Evolutionary conservation across 2,329 filamentous ascomycete genomes (phyloP).

Genomic region (Aspergillus chevalieri): DNA sequence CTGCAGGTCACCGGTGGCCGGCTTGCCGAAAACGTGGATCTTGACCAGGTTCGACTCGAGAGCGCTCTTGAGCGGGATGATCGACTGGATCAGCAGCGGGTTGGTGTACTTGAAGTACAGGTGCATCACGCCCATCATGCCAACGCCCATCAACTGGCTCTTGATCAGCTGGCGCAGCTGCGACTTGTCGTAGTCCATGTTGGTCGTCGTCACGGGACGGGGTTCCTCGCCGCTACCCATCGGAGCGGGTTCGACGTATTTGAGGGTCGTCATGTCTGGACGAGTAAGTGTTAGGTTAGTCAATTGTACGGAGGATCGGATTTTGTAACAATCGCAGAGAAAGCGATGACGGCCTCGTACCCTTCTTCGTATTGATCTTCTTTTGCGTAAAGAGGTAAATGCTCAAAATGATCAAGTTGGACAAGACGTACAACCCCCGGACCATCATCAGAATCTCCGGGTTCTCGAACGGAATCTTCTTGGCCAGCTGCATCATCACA

Average conservation of each 20-base stretch:
- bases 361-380: conserved; percentile 94
- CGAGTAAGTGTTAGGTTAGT: neutral
- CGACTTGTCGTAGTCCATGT: conserved; percentile 86
- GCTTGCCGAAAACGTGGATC: conserved; percentile 83
- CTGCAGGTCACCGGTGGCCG: conserved; percentile 85
- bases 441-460: conserved; percentile 62
- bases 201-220: conserved; percentile 92
- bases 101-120: conserved; percentile 99
- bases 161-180: conserved; percentile 84
- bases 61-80: conserved; percentile 93
- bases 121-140: conserved; percentile 99
- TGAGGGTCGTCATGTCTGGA: conserved; percentile 88
- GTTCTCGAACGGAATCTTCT: conserved; percentile 91
- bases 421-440: conserved; percentile 59
- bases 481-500: conserved; percentile 96
- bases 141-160: conserved; percentile 88
- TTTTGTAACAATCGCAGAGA: neutral
- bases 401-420: conserved; percentile 74
- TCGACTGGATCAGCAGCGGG: conserved; percentile 95
- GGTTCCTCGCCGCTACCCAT: conserved; percentile 92
- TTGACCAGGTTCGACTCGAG: conserved; percentile 95
- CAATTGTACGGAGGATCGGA: neutral
- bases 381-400: conserved; percentile 81
- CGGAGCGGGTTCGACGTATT: conserved; percentile 93
- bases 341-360: conserved; percentile 47